Conservation (phyloP, 176 grass and related monocot species). For the Tillandsia leiboldiana region DNA sequence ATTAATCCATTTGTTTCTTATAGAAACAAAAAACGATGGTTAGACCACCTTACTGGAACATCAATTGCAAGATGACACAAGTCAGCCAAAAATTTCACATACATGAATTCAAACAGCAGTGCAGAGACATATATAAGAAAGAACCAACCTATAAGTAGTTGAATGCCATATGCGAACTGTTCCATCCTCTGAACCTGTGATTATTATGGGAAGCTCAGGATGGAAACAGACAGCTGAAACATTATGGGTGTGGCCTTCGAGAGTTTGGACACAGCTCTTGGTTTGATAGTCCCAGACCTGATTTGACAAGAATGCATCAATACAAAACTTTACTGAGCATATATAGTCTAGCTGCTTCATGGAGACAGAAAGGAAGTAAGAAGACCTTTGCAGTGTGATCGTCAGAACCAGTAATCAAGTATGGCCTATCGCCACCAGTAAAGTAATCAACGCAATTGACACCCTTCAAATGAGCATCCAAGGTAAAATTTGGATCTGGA, state of each 20-base stretch:
- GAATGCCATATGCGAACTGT: slow-evolving; percentile 62
- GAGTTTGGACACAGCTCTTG: slow-evolving; percentile 66
- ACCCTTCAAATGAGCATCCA: slow-evolving; percentile 62
- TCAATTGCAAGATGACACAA: too few relatives aligned
- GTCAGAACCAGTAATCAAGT: slow-evolving; percentile 46
- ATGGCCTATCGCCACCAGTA: slow-evolving; percentile 34
- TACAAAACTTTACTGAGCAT: not conserved
- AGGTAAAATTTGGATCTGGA: slow-evolving; percentile 59
- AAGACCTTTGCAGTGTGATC: slow-evolving; percentile 60
- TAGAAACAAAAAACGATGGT: not conserved
- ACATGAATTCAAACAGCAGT: slow-evolving; percentile 1
- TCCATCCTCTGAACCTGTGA: slow-evolving; percentile 68
- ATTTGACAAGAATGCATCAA: slow-evolving; percentile 20
- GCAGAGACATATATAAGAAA: not conserved
- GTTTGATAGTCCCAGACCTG: slow-evolving; percentile 81
- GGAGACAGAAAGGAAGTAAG: not conserved
- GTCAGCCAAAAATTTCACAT: not conserved
- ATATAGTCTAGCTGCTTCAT: slow-evolving; percentile 4
- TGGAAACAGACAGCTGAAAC: slow-evolving; percentile 34
- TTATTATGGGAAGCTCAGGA: slow-evolving; percentile 68
- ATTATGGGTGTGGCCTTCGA: slow-evolving; percentile 69
- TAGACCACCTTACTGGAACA: too few relatives aligned
- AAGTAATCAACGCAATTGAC: slow-evolving; percentile 79
- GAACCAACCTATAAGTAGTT: slow-evolving; percentile 51
- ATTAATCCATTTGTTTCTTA: not conserved